A percentile compares a stretch with the other conserved stretches of the same genome.
Conservation (phyloP, 2,329 filamentous ascomycete genomes). For the Hawksworthiomyces lignivorus region DNA sequence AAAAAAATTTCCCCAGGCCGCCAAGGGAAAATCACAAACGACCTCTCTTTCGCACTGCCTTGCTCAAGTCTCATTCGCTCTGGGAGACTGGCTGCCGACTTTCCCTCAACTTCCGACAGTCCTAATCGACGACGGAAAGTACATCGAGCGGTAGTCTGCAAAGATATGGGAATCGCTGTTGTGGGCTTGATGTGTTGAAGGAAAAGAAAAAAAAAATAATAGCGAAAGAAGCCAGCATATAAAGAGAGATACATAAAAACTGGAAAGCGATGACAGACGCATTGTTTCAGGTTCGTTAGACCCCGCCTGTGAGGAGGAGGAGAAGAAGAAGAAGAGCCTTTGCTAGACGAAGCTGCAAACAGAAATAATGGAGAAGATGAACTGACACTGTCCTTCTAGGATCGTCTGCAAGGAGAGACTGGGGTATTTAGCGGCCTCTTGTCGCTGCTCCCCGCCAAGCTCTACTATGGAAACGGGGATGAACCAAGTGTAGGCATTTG, state of each 20-base stretch:
- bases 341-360: neutral
- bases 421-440: slow-evolving; percentile 81
- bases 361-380: neutral
- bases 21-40: too few relatives aligned
- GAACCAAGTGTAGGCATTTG: slow-evolving; percentile 65
- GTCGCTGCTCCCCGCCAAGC: slow-evolving; percentile 81
- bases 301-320: neutral
- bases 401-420: slow-evolving; percentile 50
- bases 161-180: too few relatives aligned
- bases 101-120: too few relatives aligned
- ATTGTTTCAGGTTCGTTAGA: slow-evolving; percentile 15
- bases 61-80: too few relatives aligned
- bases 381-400: slow-evolving; percentile 27
- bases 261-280: slow-evolving; percentile 13
- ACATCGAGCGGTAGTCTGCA: too few relatives aligned
- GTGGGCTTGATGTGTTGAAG: too few relatives aligned
- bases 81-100: too few relatives aligned
- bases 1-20: too few relatives aligned
- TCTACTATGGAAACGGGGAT: slow-evolving; percentile 81
- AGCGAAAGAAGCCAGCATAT: too few relatives aligned
- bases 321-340: neutral
- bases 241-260: neutral
- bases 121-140: too few relatives aligned
- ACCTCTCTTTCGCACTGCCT: too few relatives aligned
- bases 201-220: too few relatives aligned